Evolutionary conservation across 1,284 basidiomycete genomes (phyloP), one percentile per base, ranked within the genome.

Genomic region (Mycosarcoma maydis): DNA sequence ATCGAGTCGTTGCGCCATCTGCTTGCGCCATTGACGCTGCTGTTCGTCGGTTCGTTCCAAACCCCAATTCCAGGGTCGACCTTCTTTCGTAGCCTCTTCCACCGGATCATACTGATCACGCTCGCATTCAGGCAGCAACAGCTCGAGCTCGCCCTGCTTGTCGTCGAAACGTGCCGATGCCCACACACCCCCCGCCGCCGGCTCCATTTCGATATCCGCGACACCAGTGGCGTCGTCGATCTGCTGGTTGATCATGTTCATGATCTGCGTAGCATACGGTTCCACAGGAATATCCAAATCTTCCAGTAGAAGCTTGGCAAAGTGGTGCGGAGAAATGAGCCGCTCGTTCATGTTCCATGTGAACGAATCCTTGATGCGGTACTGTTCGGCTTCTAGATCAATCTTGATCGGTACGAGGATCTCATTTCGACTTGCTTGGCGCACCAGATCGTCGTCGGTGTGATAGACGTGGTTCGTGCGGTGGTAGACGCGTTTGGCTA

Each of bases 351-450:
- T 83, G 78, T 98, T 96, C 95, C 95, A 98, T n/a, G 93, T 87
- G 82, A 98, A 98, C 69, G 90, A 90, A 78, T 98, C 95, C 54
- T 93, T 89, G 80, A 98, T 89, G 75, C 94, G 87, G 78, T 92
- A 90, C 0, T 90, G 90, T 8, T 93, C 90, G 4, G 94, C 94
- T 80, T 98, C 94, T 72, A 97, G 89, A 77, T 98, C 94, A 57
- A 98, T 90, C 42, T 92, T 90, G 67, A 98, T 92, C 9, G 95
- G 95, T 4, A 98, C 88, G 23, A 95, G 87, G 3, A 89, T 85
- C 5, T 90, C 87, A 22, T 88, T 86, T 61, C 61, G 47, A 4
- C 59, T 52, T 11, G 78, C 76, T 38, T 76, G 72, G 22, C 69
- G 64, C 19, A 48, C 52, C 17, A 79, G 61, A 30, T 81, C 78